Conservation (phyloP, 78 protist genomes). For the Dictyostelium intermedium region DNA sequence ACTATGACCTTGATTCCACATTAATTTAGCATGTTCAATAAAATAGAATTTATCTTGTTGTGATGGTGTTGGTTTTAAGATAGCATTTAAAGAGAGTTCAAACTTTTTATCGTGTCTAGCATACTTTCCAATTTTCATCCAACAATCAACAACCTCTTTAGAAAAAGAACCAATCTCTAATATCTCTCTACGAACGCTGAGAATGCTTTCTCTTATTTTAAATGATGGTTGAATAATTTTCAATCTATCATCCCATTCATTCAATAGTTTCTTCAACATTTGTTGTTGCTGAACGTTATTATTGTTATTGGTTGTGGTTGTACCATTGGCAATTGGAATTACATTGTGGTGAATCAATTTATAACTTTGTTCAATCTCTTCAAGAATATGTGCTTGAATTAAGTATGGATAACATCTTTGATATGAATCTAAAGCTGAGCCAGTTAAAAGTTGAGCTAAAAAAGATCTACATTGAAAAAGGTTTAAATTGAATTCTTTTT, state of each 20-base stretch:
- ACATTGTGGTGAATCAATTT: neutral
- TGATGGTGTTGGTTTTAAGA: conserved; percentile 5
- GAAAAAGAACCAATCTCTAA: conserved; percentile 3
- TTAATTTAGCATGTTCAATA: conserved; percentile 43
- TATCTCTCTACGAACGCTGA: conserved; percentile 54
- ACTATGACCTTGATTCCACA: neutral
- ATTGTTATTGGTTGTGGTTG: neutral
- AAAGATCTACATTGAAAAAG: neutral
- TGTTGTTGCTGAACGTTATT: neutral
- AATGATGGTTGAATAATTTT: conserved; percentile 55
- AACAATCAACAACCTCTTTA: neutral
- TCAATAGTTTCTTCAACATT: neutral
- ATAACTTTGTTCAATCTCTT: conserved; percentile 84
- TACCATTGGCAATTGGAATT: neutral
- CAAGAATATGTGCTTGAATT: conserved; percentile 81
- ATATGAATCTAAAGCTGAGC: conserved; percentile 83
- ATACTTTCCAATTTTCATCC: conserved; percentile 41
- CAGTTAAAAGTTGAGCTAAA: conserved; percentile 43
- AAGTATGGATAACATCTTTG: conserved; percentile 81
- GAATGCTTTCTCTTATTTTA: conserved; percentile 70
- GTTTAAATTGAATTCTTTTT: conserved; percentile 21
- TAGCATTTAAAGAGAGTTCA: conserved; percentile 53
- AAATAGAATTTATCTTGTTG: conserved; percentile 4
- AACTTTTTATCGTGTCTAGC: conserved; percentile 35
- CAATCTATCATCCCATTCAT: conserved; percentile 62